A percentile compares a stretch with the other conserved stretches of the same genome.
Evolutionary conservation across 768 basidiomycete species (phyloP).

Genomic region (Lactarius akahatsu): DNA sequence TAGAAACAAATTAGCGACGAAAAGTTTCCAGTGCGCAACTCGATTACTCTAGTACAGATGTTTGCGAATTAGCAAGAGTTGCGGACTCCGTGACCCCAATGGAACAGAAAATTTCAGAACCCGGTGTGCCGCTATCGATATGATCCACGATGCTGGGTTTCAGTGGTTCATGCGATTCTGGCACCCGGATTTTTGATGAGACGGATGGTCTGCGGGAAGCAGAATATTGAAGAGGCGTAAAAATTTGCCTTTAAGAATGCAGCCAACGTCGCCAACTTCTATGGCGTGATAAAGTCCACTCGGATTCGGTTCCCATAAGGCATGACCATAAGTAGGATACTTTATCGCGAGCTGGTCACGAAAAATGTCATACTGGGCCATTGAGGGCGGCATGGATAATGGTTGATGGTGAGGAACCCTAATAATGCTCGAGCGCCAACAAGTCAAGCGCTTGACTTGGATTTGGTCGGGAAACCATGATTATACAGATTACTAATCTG

Average conservation of each 20-base stretch:
- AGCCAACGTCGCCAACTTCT: conserved; percentile 30
- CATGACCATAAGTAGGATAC: conserved; percentile 8
- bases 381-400: neutral
- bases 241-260: conserved; percentile 24
- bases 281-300: conserved; percentile 9
- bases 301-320: conserved; percentile 28
- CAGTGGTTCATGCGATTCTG: conserved; percentile 10
- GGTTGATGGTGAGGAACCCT: neutral
- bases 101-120: neutral
- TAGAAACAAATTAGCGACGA: neutral
- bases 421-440: neutral
- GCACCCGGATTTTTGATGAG: conserved; percentile 3
- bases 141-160: neutral
- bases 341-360: conserved; percentile 9
- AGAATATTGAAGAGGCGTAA: conserved; percentile 27
- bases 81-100: neutral
- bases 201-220: conserved; percentile 5
- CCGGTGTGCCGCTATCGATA: neutral
- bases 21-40: neutral
- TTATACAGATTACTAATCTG: neutral
- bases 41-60: neutral
- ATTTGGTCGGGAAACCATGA: neutral
- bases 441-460: neutral
- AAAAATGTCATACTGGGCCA: conserved; percentile 18
- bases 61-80: neutral